Conservation (phyloP, 371 early-diverging fungal species). For the Amoeboaphelidium occidentale region DNA sequence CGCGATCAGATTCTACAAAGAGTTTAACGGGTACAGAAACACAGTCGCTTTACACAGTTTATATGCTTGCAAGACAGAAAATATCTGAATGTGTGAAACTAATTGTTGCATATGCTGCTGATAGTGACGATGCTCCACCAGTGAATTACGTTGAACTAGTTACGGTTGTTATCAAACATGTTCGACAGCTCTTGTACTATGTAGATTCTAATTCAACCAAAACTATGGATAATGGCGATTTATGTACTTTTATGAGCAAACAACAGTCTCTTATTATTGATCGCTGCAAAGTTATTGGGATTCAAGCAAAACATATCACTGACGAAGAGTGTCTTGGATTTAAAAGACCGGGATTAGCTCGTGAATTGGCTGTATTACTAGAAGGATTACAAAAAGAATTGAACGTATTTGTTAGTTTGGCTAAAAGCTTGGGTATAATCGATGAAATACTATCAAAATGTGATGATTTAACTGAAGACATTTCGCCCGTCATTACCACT, state of each 20-base stretch:
- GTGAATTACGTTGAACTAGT: not conserved
- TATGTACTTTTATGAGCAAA: not conserved
- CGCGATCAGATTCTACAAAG: no score
- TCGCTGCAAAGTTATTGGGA: not conserved
- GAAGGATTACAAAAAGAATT: not conserved
- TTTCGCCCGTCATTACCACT: no score
- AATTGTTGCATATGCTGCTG: no score
- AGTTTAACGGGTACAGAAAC: no score
- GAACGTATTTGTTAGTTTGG: not conserved
- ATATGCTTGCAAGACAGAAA: no score
- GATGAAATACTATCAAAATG: not conserved
- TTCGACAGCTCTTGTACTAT: not conserved
- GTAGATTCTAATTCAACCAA: not conserved
- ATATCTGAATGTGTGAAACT: no score
- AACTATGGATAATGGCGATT: not conserved
- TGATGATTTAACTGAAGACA: no score
- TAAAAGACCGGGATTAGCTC: not conserved
- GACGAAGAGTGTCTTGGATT: not conserved
- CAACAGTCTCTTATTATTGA: not conserved
- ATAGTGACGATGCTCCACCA: no score
- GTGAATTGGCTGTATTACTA: not conserved
- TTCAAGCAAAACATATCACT: not conserved
- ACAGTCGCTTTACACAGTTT: no score
- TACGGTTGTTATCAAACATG: not conserved
- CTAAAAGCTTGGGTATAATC: not conserved